These are phyloP conservation scores for Colletotrichum spinosum DNA, from an alignment of 2,329 filamentous ascomycete genomes.

Conservation along the genomic window DNA sequence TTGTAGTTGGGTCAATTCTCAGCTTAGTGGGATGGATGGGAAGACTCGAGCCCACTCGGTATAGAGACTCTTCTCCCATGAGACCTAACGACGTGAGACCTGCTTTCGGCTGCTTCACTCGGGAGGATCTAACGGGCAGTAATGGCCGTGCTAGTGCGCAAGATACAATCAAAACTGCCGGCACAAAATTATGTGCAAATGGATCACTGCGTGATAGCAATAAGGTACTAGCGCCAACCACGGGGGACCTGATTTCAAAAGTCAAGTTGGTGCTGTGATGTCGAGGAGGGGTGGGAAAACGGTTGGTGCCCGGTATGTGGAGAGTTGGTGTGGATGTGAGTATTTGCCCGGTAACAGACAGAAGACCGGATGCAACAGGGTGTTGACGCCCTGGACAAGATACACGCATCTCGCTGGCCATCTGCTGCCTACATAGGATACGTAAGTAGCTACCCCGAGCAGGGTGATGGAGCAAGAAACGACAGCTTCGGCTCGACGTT, in stretches of 20 bases:
- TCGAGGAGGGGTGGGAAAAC: slow-evolving; percentile 8
- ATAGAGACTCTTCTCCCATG: slow-evolving; percentile 7
- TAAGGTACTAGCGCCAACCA: slow-evolving; percentile 14
- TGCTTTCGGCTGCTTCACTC: too few species aligned
- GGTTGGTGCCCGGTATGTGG: slow-evolving; percentile 5
- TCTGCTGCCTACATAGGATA: background rate
- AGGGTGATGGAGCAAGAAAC: background rate
- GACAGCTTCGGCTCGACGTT: background rate
- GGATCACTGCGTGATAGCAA: too few species aligned
- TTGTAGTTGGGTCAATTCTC: background rate
- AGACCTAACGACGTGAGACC: too few species aligned
- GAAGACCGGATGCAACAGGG: slow-evolving; percentile 18
- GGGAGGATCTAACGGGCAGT: background rate
- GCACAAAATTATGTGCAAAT: too few species aligned
- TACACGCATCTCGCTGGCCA: too few species aligned
- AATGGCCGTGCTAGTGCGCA: background rate
- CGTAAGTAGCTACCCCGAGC: background rate
- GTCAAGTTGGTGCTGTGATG: slow-evolving; percentile 1
- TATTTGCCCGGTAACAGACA: background rate
- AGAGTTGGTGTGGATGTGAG: background rate
- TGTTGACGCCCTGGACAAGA: slow-evolving; percentile 8
- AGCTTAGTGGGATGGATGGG: slow-evolving; percentile 3
- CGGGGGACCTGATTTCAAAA: slow-evolving; percentile 4
- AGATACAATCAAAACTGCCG: background rate
- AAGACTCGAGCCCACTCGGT: slow-evolving; percentile 7